phyloP scores from a whole-genome alignment of 2,329 filamentous ascomycete species.

The Pseudogymnoascus sp. region DNA sequence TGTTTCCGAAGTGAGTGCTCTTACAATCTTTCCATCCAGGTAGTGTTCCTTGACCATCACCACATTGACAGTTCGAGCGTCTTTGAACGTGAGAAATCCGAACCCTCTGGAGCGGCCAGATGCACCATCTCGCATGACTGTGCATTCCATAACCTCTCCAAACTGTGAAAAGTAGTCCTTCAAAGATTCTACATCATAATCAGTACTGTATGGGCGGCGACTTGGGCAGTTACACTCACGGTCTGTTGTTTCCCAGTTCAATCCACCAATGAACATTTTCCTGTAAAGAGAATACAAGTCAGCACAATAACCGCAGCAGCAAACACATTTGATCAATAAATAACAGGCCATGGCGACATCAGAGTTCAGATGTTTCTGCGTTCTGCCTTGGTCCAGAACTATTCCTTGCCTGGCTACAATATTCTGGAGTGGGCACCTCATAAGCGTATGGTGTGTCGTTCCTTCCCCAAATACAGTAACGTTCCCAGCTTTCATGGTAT shows the following conservation, averaged over 20 bases:
- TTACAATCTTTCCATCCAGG: conserved; percentile 94
- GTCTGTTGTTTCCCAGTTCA: conserved; percentile 99
- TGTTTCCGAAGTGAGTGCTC: conserved; percentile 31
- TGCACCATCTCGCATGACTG: conserved; percentile 95
- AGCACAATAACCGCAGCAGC: not conserved
- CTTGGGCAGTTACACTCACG: conserved; percentile 49
- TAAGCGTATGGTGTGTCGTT: conserved; percentile 1
- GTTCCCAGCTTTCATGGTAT: not conserved
- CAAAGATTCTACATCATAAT: conserved; percentile 65
- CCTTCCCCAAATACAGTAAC: not conserved
- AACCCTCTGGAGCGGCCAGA: conserved; percentile 93
- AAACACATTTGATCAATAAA: not conserved
- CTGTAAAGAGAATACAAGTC: conserved; percentile 39
- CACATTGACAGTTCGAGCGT: conserved; percentile 94
- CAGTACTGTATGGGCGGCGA: conserved; percentile 19
- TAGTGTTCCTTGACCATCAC: conserved; percentile 99
- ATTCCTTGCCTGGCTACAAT: not conserved
- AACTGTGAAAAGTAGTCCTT: conserved; percentile 97
- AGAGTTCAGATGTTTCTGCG: not conserved
- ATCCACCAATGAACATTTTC: conserved; percentile 98
- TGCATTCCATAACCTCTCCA: conserved; percentile 94
- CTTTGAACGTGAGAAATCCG: conserved; percentile 95
- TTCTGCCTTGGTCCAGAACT: not conserved
- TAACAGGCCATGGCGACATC: not conserved
- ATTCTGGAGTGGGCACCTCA: not conserved